Percentiles rank a stretch among this genome's conserved stretches.
These are phyloP conservation scores for Podaxis mareebaensis DNA, from an alignment of 768 basidiomycete species.

Conservation along the genomic window DNA sequence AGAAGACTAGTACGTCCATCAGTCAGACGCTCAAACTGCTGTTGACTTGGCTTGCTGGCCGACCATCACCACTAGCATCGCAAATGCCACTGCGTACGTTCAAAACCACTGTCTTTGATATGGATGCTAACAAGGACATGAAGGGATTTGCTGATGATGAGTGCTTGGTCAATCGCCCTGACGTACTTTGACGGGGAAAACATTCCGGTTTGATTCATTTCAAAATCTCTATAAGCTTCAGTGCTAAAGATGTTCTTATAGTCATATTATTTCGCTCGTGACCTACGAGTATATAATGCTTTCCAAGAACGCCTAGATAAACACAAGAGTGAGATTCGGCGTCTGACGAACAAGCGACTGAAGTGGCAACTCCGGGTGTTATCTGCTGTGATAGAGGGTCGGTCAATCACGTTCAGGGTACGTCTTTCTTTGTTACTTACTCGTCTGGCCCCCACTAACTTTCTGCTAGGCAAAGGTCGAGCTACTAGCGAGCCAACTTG, in stretches of 20 bases:
- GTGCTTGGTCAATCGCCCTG: conserved; percentile 70
- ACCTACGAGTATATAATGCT: conserved; percentile 80
- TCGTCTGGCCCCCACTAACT: not conserved
- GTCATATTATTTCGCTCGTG: conserved; percentile 94
- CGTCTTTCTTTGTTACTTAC: conserved; percentile 24
- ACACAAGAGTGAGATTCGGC: conserved; percentile 48
- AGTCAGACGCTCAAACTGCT: not conserved
- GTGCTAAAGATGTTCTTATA: conserved; percentile 26
- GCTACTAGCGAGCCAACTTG: conserved; percentile 18
- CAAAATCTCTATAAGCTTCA: not conserved
- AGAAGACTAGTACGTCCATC: conserved; percentile 79
- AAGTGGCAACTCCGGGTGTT: conserved; percentile 73
- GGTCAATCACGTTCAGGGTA: conserved; percentile 66
- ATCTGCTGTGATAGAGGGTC: conserved; percentile 62
- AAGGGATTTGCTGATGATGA: conserved; percentile 78
- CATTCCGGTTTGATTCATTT: conserved; percentile 62
- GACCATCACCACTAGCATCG: conserved; percentile 52
- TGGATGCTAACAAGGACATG: not conserved
- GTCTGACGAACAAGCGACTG: conserved; percentile 52
- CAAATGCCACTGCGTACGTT: conserved; percentile 76
- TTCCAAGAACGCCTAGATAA: conserved; percentile 53
- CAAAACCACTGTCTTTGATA: not conserved
- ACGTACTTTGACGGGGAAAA: conserved; percentile 59
- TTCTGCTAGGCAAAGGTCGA: conserved; percentile 29
- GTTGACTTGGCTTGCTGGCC: conserved; percentile 7